Percentiles rank a stretch among this genome's conserved stretches.
phyloP scores from a whole-genome alignment of 192 early-diverging fungal genomes.

The Allomyces javanicus region DNA sequence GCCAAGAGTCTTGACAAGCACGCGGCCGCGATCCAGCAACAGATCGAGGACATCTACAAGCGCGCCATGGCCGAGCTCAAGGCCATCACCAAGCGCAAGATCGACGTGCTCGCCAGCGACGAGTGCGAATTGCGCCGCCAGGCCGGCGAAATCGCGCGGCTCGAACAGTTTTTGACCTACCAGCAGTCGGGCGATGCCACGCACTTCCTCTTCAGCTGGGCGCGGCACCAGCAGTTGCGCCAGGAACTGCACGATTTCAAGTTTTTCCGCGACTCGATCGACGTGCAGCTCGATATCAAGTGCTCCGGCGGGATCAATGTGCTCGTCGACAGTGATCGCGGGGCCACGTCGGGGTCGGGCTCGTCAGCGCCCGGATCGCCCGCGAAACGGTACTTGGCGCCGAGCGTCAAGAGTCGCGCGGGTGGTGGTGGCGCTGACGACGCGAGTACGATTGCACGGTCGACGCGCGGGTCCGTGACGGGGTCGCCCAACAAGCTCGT shows the following conservation, averaged over 20 bases:
- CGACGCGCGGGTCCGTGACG: neutral
- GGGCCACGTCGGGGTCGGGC: neutral
- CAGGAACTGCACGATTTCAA: slow-evolving; percentile 33
- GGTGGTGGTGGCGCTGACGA: too few species aligned
- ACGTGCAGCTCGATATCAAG: slow-evolving; percentile 34
- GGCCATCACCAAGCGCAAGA: slow-evolving; percentile 21
- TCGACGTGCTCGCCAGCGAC: slow-evolving; percentile 33
- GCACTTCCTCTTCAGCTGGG: slow-evolving; percentile 31
- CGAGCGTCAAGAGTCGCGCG: too few species aligned
- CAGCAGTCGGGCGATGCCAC: slow-evolving; percentile 34
- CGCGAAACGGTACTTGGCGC: neutral
- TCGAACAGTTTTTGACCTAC: slow-evolving; percentile 36
- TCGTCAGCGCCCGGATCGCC: neutral
- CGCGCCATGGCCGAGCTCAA: slow-evolving; percentile 22
- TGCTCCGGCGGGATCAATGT: slow-evolving; percentile 2
- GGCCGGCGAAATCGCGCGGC: slow-evolving; percentile 25
- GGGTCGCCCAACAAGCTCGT: too few species aligned
- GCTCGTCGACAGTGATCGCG: neutral
- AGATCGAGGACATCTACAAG: slow-evolving; percentile 34
- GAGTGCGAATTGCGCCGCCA: slow-evolving; percentile 34
- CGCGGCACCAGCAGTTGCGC: slow-evolving; percentile 23
- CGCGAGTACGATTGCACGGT: too few species aligned
- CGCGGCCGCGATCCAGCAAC: slow-evolving; percentile 16
- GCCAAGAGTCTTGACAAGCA: slow-evolving; percentile 33
- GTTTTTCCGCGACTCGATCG: slow-evolving; percentile 28